These are phyloP conservation scores for Grosmannia penicillata DNA, from an alignment of 2,329 filamentous ascomycete genomes.

Conservation along the genomic window DNA sequence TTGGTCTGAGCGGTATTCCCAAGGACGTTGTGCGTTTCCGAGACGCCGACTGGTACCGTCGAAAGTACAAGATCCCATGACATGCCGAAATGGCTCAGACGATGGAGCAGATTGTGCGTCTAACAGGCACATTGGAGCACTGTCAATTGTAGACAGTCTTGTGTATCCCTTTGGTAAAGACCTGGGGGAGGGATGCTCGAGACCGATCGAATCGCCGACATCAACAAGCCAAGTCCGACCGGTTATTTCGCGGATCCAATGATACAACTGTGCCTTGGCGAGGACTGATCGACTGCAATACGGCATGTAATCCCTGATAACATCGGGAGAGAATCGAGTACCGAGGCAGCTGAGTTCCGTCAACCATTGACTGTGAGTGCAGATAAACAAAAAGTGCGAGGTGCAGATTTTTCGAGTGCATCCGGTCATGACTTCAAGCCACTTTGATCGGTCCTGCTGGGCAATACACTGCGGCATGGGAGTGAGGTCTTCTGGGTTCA, in stretches of 20 bases:
- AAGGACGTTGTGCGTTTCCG: neutral
- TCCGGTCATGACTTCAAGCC: neutral
- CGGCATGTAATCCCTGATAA: neutral
- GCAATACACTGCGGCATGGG: conserved; percentile 2
- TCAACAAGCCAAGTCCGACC: neutral
- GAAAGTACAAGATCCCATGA: neutral
- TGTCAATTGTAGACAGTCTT: no score
- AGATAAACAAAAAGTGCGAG: neutral
- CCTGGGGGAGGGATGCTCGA: neutral
- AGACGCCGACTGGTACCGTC: no score
- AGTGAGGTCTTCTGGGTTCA: neutral
- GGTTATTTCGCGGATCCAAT: neutral
- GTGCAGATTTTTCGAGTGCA: neutral
- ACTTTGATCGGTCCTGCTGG: neutral
- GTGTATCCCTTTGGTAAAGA: neutral
- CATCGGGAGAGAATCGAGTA: neutral
- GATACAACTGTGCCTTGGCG: neutral
- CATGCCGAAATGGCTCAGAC: neutral
- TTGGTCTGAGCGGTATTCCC: neutral
- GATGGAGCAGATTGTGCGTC: neutral
- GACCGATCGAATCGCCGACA: neutral
- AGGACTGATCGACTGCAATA: conserved; percentile 1
- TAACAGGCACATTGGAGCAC: neutral
- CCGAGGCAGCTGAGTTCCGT: neutral
- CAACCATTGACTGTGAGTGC: neutral